Base-by-base conservation (phyloP, 75 land plant species). In the Isoetes taiwanensis region DNA sequence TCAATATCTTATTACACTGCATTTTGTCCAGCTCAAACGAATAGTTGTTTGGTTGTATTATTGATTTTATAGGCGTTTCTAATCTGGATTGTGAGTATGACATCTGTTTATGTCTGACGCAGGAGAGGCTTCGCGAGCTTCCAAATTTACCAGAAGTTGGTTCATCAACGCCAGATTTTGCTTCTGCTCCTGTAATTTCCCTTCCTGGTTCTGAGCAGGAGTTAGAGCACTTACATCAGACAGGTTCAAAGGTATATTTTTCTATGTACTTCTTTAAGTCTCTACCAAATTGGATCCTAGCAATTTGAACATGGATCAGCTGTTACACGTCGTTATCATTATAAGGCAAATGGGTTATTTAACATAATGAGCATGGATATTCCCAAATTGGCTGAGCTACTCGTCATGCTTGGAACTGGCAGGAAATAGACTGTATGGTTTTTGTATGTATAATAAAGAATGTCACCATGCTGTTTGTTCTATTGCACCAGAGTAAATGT, bases 121-220 rank as follows among this genome's bases (percentile, higher is more conserved):
- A 91, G 97, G 97, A 86, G 59, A 63, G 74, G 48, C 28, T 86
- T 19, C 58, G 76, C 46, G 97, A 88, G 68, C 78, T 91, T 56
- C 97, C 97, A 16, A 68, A 66, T 57, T 40, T 77, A 34, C 57
- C 59, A 3, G 63, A 65, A 43, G n/a, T 71, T 21, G 61, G 63
- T 23, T 12, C 58, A 27, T n/a, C n/a, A n/a, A n/a, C n/a, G n/a
- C 50, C 50, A 46, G 25, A 19, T 8, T 46, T 46, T n/a, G 38
- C 12, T 5, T 54, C 43, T n/a, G 69, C 61, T 12, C 72, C 67
- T 20, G 66, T 71, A 42, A 40, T 71, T 9, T 58, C 74, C 0
- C 82, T 86, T 54, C 97, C 94, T 19, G 97, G 95, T 20, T 72
- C 82, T 33, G 94, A 90, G 50, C 38, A 59, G 58, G 80, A 76